Evolutionary conservation across 345 rosid genomes (phyloP).

Genomic region (Eucalyptus decipiens): DNA sequence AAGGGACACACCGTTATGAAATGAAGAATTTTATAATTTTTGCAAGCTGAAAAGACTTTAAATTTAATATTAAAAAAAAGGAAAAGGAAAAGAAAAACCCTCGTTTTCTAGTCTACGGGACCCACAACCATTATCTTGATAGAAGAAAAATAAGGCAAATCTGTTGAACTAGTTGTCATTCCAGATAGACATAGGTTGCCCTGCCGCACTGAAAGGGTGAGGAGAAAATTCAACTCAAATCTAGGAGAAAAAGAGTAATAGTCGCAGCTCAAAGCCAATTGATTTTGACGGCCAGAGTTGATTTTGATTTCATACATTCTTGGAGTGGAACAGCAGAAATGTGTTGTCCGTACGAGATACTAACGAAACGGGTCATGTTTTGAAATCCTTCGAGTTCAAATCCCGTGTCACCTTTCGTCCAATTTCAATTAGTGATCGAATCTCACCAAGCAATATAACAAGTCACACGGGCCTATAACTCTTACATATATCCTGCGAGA

Average conservation of each 20-base stretch:
- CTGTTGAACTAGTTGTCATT: neutral
- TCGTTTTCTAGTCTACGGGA: neutral
- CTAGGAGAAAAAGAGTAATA: neutral
- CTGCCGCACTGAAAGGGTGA: neutral
- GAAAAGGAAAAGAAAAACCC: neutral
- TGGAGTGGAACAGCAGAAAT: neutral
- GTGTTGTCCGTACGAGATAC: neutral
- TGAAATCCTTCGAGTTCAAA: neutral
- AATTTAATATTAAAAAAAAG: neutral
- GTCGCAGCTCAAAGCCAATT: neutral
- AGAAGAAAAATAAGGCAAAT: neutral
- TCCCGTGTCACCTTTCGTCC: accelerated
- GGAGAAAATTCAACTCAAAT: neutral
- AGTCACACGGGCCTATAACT: no score
- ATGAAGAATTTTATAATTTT: neutral
- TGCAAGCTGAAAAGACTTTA: neutral
- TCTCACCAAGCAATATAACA: no score
- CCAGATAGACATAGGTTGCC: neutral
- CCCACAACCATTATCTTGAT: neutral
- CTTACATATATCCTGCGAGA: no score
- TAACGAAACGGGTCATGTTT: neutral
- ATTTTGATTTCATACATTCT: neutral
- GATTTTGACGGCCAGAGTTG: neutral
- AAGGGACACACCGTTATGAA: neutral
- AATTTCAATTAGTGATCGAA: neutral